Evolutionary conservation across 2,329 filamentous ascomycete genomes (phyloP), one percentile per base, ranked within the genome.

Genomic region (Aureobasidium sp.): DNA sequence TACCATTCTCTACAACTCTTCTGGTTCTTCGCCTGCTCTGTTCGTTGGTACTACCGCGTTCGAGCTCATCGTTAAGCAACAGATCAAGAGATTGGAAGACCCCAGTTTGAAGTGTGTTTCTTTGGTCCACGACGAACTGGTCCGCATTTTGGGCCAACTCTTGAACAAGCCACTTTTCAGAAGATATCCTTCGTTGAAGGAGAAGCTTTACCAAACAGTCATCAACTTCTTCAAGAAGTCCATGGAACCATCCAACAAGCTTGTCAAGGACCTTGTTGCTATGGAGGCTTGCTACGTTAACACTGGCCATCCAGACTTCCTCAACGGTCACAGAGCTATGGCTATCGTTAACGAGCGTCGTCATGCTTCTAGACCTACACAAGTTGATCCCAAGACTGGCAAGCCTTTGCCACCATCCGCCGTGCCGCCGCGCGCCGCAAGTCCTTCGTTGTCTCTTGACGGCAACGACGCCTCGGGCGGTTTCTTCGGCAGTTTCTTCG

Each of bases 251-350:
- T 96, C 94, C 41, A 97, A 97, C 80, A 97, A 97, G 82, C 83
- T 99, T 51, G 94, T 99, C 62, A 86, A 79, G 70, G 94, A 99
- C 73, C 82, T 99, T 44, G 93, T 99, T 30, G 78, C 87, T 10
- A 99, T 99, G 94, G 94, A 99, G 76, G 79, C 92, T 14, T 95
- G 90, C 78, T 99, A 99, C 75, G 89, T 99, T 81, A 99, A 99
- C 79, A 99, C 95, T 34, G 94, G 91, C 10, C 95, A 99, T 74
- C 94, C 94, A 10, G 94, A 99, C 73, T 99, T 99, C 77, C 80
- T 99, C 66, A 97, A 96, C 72, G 94, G 94, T 30, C 93, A 97
- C 74, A 87, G 92, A 70, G 93, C 94, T 51, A 99, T 99, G 94
- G 91, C 94, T 11, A 93, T 99, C 66, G 91, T 99, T 63, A 95